A percentile compares a stretch with the other conserved stretches of the same genome.
Evolutionary conservation across 78 protist genomes (phyloP).

Genomic region (Polysphondylium violaceum): DNA sequence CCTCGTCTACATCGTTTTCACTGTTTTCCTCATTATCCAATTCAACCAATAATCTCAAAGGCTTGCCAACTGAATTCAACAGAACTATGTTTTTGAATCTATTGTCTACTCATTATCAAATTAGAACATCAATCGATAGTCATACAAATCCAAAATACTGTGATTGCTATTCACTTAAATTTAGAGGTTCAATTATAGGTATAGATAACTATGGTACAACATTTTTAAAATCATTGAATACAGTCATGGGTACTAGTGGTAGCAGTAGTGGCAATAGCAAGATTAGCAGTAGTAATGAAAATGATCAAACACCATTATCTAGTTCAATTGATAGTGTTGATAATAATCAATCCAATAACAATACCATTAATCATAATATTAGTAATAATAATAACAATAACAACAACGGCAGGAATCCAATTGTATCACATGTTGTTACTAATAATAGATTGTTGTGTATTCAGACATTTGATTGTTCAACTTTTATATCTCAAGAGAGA

Average conservation of each 20-base stretch:
- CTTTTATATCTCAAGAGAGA: neutral
- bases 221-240: slow-evolving; percentile 47
- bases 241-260: neutral
- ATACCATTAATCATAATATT: neutral
- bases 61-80: neutral
- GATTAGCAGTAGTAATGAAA: neutral
- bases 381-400: neutral
- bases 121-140: slow-evolving; percentile 34
- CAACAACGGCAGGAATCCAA: neutral
- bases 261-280: neutral
- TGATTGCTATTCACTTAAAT: slow-evolving; percentile 42
- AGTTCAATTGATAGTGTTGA: neutral
- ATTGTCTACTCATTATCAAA: slow-evolving; percentile 23
- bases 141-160: slow-evolving; percentile 13
- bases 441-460: slow-evolving; percentile 39
- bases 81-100: slow-evolving; percentile 37
- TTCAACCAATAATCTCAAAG: neutral
- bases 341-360: neutral
- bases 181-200: slow-evolving; percentile 60
- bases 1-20: slow-evolving; percentile 13
- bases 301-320: neutral
- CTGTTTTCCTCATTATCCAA: neutral
- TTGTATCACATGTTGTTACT: slow-evolving; percentile 32
- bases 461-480: slow-evolving; percentile 4
- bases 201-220: neutral